Evolutionary conservation across 75 land plant species (phyloP).

Genomic region (Chamaecyparis obtusa): DNA sequence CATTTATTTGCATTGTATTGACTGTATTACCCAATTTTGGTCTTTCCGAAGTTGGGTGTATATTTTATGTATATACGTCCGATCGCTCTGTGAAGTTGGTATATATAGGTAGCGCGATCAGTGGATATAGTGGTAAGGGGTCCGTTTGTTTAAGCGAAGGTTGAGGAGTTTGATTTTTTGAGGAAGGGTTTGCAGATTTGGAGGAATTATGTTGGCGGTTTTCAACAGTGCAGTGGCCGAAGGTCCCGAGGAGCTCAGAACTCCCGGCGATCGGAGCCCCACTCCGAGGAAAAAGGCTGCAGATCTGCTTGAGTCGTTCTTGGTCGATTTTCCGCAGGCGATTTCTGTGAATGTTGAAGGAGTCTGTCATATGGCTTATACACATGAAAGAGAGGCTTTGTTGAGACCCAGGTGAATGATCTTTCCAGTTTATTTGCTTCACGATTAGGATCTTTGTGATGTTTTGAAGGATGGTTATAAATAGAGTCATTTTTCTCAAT

Average conservation of each 20-base stretch:
- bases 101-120: not conserved
- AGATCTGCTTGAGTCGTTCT: conserved; percentile 54
- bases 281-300: conserved; percentile 55
- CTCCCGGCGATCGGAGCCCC: conserved; percentile 69
- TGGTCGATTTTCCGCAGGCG: conserved; percentile 33
- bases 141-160: not conserved
- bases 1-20: too few relatives aligned
- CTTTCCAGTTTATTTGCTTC: not conserved
- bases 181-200: not conserved
- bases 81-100: not conserved
- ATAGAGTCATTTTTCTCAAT: not conserved
- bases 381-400: conserved; percentile 61
- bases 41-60: not conserved
- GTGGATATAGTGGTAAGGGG: not conserved
- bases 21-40: not conserved
- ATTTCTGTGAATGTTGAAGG: conserved; percentile 57
- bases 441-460: not conserved
- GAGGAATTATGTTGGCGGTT: conserved; percentile 69
- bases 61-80: not conserved
- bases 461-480: not conserved
- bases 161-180: not conserved
- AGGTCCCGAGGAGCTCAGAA: conserved; percentile 80
- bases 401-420: conserved; percentile 64
- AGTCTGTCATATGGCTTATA: conserved; percentile 52
- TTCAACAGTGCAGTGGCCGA: conserved; percentile 65